Base-by-base conservation (phyloP, 83 land plant species). In the Picea abies region DNA sequence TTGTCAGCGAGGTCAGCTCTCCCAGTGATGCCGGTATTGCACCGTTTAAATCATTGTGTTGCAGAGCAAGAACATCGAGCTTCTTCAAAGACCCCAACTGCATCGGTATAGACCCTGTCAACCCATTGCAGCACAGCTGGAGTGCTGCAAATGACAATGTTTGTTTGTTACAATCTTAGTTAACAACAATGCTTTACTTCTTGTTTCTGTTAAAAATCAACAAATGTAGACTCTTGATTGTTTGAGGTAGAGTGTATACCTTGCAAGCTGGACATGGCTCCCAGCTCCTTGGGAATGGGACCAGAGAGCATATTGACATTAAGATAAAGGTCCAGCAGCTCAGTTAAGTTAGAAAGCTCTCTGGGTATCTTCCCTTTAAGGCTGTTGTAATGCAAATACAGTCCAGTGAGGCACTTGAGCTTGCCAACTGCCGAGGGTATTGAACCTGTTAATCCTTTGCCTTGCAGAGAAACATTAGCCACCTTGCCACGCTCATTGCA, bases 21-120 rank as follows among this genome's bases (percentile, higher is more conserved):
- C 98, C 98, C 49, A 97, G 88, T 81, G 88, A 89, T 3, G 92
- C 91, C 0, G 99, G 99, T 32, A 97, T 89, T 12, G 90, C 92
- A 23, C 99, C 96, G 15, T 81, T 87, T 49, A 96, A 60, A 12
- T 68, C 84, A 75, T 96, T 96, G 61, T 78, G 84, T 70, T 95
- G 98, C 67, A 95, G 84, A 26, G 97, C 94, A 23, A 95, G 85
- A 39, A 93, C 92, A 82, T 58, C 87, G 0, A 95, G 91, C 86
- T 87, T 88, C 81, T 89, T 87, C 87, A 95, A 41, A 16, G 62
- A 80, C 2, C 98, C 96, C 56, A 95, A 82, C 79, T 91, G 86
- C 22, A 89, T 89, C 0, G 98, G 98, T 79, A 95, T 91, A 83
- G 86, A 81, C 0, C 98, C 98, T 32, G 80, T 86, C 69, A 97